Percentiles rank a stretch among this genome's conserved stretches.
Conservation (phyloP, 1,284 basidiomycete genomes). For the Anthracocystis panici-leucophaei region DNA sequence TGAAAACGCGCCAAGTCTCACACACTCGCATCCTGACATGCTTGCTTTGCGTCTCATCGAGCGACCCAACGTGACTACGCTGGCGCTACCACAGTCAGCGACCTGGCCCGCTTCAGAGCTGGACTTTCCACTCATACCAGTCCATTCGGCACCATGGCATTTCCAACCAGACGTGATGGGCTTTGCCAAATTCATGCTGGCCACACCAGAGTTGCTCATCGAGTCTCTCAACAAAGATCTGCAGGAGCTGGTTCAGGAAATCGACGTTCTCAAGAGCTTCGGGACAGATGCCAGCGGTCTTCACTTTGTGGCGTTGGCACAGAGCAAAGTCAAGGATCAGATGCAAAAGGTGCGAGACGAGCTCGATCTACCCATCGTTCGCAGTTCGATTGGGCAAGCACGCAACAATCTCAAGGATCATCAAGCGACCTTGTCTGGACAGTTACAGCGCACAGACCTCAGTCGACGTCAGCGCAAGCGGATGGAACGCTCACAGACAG, state of each 20-base stretch:
- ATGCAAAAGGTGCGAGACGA: constrained; percentile 59
- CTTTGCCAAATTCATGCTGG: constrained; percentile 95
- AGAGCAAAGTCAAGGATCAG: constrained; percentile 61
- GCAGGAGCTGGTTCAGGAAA: constrained; percentile 78
- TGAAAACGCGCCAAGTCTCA: constrained; percentile 21
- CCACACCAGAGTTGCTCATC: constrained; percentile 82
- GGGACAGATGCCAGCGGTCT: constrained; percentile 81
- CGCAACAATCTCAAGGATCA: constrained; percentile 75
- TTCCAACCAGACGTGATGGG: constrained; percentile 91
- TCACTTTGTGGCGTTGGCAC: constrained; percentile 82
- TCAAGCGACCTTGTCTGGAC: constrained; percentile 39
- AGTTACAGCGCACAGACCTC: constrained; percentile 33
- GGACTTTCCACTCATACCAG: constrained; percentile 76
- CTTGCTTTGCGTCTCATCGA: constrained; percentile 87
- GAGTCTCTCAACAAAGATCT: constrained; percentile 81
- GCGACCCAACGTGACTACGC: constrained; percentile 90
- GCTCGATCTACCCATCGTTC: constrained; percentile 56
- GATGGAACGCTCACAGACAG: constrained; percentile 45
- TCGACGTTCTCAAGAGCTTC: constrained; percentile 68
- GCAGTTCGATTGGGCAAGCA: constrained; percentile 65
- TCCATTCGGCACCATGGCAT: constrained; percentile 91
- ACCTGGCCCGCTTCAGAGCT: constrained; percentile 80
- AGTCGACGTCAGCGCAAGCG: constrained; percentile 54
- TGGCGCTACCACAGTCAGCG: constrained; percentile 89
- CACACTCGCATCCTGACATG: constrained; percentile 71